Percentiles rank a stretch among this genome's conserved stretches.
Evolutionary conservation across 2,329 filamentous ascomycete species (phyloP).

Genomic region (Intubia oerlemansii): DNA sequence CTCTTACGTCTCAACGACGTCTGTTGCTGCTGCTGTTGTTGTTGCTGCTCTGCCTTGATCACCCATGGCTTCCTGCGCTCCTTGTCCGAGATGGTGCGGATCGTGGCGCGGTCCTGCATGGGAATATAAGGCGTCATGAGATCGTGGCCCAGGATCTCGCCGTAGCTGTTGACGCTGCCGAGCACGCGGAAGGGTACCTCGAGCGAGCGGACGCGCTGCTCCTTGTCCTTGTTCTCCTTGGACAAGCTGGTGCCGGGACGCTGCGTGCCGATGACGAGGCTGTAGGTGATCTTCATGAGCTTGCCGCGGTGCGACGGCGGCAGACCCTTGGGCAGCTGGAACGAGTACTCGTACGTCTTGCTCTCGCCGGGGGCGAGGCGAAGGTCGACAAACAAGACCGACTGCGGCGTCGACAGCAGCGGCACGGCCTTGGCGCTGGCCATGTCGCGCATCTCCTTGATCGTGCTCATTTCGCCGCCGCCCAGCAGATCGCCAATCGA

Average conservation of each 20-base stretch:
- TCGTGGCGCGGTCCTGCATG: constrained; percentile 59
- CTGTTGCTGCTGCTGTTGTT: constrained; percentile 4
- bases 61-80: constrained; percentile 10
- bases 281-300: constrained; percentile 84
- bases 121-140: constrained; percentile 87
- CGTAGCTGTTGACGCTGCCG: constrained; percentile 74
- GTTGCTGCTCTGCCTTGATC: constrained; percentile 1
- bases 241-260: constrained; percentile 48
- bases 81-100: constrained; percentile 19
- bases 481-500: constrained; percentile 79
- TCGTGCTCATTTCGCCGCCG: constrained; percentile 69
- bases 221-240: too few relatives aligned
- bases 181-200: constrained; percentile 85
- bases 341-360: constrained; percentile 67
- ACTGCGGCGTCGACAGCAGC: constrained; percentile 84
- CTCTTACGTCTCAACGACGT: too few relatives aligned
- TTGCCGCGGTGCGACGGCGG: constrained; percentile 81
- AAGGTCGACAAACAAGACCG: constrained; percentile 85
- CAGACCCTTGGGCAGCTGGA: constrained; percentile 69
- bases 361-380: constrained; percentile 76
- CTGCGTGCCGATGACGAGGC: constrained; percentile 79
- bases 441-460: constrained; percentile 84
- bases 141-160: constrained; percentile 80
- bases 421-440: constrained; percentile 75
- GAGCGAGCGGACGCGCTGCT: constrained; percentile 73